A percentile compares a stretch with the other conserved stretches of the same genome.
These are phyloP conservation scores for Cordia subcordata DNA, from an alignment of 257 asterid genomes.

Conservation along the genomic window DNA sequence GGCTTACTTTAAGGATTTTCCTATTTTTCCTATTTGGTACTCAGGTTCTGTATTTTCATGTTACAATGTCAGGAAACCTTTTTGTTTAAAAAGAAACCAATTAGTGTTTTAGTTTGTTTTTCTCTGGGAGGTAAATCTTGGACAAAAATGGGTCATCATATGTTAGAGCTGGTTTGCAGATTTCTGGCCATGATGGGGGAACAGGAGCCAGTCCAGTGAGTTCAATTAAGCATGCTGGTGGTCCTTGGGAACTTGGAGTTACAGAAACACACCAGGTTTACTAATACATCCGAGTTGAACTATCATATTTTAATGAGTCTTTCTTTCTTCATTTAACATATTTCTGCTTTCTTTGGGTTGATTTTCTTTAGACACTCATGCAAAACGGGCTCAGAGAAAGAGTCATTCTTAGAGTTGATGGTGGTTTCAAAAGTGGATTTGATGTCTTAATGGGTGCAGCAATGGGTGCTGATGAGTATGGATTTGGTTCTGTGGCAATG, in stretches of 20 bases:
- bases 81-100: too few relatives aligned
- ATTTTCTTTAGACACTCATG: constrained; percentile 65
- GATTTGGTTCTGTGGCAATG: constrained; percentile 98
- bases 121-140: background rate
- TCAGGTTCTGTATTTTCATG: too few relatives aligned
- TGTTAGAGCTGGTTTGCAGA: constrained; percentile 26
- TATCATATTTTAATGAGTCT: background rate
- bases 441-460: constrained; percentile 95
- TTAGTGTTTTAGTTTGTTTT: background rate
- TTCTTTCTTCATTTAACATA: background rate
- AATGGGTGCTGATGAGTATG: constrained; percentile 99
- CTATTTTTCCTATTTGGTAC: too few relatives aligned
- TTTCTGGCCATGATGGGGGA: constrained; percentile 99
- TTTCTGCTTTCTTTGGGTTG: constrained; percentile 12
- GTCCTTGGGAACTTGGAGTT: constrained; percentile 99
- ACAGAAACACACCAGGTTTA: constrained; percentile 96
- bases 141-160: background rate
- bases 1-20: too few relatives aligned
- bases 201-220: constrained; percentile 99
- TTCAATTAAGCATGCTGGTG: constrained; percentile 99
- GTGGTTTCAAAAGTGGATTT: constrained; percentile 97
- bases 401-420: constrained; percentile 97
- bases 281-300: background rate
- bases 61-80: too few relatives aligned
- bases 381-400: constrained; percentile 93